phyloP scores from a whole-genome alignment of 1,284 basidiomycete species.

The Ceratobasidium sp. region DNA sequence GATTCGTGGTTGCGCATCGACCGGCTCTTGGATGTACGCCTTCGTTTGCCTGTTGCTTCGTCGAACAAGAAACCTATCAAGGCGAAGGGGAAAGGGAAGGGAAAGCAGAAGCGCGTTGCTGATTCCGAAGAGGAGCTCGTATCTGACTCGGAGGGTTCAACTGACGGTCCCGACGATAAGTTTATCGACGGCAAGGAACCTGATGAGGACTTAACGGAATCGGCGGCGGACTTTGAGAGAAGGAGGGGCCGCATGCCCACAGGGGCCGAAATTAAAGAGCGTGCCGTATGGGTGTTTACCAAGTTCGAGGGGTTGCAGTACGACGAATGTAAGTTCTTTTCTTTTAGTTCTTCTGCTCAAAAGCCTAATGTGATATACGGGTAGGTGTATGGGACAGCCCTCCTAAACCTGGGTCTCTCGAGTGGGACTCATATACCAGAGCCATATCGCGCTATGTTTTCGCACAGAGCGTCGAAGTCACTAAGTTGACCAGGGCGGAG shows the following conservation, averaged over 20 bases:
- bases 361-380: conserved; percentile 2
- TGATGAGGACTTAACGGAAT: conserved; percentile 62
- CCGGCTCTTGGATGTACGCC: conserved; percentile 77
- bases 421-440: conserved; percentile 70
- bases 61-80: conserved; percentile 49
- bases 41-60: conserved; percentile 61
- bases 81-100: conserved; percentile 42
- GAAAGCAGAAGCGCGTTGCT: conserved; percentile 46
- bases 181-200: conserved; percentile 70
- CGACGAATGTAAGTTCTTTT: conserved; percentile 72
- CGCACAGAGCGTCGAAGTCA: conserved; percentile 71
- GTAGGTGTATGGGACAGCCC: conserved; percentile 92
- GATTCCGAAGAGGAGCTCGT: conserved; percentile 49
- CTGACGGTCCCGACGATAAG: conserved; percentile 55
- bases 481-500: conserved; percentile 58
- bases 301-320: conserved; percentile 94
- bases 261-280: conserved; percentile 64
- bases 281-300: conserved; percentile 74
- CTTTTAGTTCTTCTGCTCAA: conserved; percentile 31
- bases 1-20: conserved; percentile 80
- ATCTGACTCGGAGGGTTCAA: conserved; percentile 49
- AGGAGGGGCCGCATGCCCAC: conserved; percentile 60
- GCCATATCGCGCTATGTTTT: conserved; percentile 75
- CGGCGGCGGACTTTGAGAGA: conserved; percentile 69
- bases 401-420: conserved; percentile 66